Base-by-base conservation (phyloP, 768 basidiomycete genomes). In the Phylloporus sp. region DNA sequence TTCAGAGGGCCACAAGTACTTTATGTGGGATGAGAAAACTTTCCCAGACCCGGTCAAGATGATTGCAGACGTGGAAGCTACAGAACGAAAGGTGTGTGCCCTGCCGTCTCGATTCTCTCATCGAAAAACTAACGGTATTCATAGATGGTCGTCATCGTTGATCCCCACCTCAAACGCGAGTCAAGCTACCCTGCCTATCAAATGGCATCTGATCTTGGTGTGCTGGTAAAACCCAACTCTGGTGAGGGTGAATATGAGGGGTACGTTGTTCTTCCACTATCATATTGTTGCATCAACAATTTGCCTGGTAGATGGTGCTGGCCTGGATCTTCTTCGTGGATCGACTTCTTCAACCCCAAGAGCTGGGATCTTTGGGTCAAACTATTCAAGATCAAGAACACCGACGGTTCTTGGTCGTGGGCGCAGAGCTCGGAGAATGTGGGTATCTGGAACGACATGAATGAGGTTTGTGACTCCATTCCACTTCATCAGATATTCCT, bases 381-480 rank as follows among this genome's bases (percentile, higher is more conserved):
- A 5, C 75, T 95, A 52, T 98, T 97, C 77, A 86, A 86, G 69
- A 76, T 75, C 9, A 70, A 76, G 55, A 69, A 73, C 43, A 71
- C 74, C 28, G 71, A 75, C 53, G 80, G 76, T 41, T 71, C 76
- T n/a, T 91, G 84, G 80, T 73, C 82, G 7, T 91, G 91, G 87
- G 80, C 76, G 0, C 72, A 89, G 56, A 89, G 94, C 58, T 92
- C 91, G 2, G 81, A 85, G 27, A 80, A 83, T 58, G 80, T 97
- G 13, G 86, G 86, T 67, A 93, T 98, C 59, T 99, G 97, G 97
- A 98, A 98, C 66, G 97, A 99, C 65, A 99, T 99, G 97, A 97
- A 97, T 59, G 97, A 98, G 81, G 92, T 92, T 45, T 8, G 76
- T 57, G 8, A 6, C 28, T 31, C 23, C 29, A n/a, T 24, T 16